Conservation (phyloP, 116 monocot genomes). For the Cymodocea nodosa region DNA sequence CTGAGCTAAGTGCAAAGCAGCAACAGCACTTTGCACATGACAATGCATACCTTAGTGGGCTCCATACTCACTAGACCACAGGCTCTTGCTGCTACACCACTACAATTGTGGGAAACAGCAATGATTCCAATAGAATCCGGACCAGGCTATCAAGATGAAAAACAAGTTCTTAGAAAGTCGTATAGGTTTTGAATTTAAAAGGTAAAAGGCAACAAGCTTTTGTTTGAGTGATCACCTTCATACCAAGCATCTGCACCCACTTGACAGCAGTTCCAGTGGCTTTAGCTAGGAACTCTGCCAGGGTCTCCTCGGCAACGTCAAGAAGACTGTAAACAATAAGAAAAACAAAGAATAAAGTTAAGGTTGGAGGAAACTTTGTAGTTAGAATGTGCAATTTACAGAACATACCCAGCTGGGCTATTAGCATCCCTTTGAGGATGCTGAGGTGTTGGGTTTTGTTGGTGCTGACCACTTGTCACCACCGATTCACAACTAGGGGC, state of each 20-base stretch:
- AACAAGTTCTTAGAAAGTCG: not conserved
- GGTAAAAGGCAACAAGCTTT: not conserved
- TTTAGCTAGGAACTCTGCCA: conserved; percentile 93
- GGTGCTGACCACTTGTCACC: conserved; percentile 61
- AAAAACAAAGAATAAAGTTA: no score
- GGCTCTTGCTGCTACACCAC: conserved; percentile 95
- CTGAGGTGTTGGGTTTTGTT: conserved; percentile 60
- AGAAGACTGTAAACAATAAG: conserved; percentile 41
- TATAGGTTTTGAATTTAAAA: not conserved
- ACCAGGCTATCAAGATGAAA: conserved; percentile 60
- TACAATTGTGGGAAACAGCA: conserved; percentile 91
- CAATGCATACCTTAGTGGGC: conserved; percentile 67
- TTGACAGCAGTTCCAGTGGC: conserved; percentile 98
- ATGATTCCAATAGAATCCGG: conserved; percentile 99
- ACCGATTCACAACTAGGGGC: conserved; percentile 81
- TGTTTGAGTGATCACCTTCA: conserved; percentile 54
- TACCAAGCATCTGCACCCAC: conserved; percentile 99
- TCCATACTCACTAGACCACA: conserved; percentile 97
- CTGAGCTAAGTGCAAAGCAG: not conserved
- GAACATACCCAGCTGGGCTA: conserved; percentile 59
- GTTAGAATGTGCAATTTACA: no score
- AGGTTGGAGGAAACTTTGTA: no score
- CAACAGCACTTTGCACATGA: not conserved
- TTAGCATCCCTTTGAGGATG: conserved; percentile 60
- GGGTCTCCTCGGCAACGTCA: conserved; percentile 92